These are phyloP conservation scores for Colletotrichum tropicicola DNA, from an alignment of 2,329 filamentous ascomycete genomes.

Conservation along the genomic window DNA sequence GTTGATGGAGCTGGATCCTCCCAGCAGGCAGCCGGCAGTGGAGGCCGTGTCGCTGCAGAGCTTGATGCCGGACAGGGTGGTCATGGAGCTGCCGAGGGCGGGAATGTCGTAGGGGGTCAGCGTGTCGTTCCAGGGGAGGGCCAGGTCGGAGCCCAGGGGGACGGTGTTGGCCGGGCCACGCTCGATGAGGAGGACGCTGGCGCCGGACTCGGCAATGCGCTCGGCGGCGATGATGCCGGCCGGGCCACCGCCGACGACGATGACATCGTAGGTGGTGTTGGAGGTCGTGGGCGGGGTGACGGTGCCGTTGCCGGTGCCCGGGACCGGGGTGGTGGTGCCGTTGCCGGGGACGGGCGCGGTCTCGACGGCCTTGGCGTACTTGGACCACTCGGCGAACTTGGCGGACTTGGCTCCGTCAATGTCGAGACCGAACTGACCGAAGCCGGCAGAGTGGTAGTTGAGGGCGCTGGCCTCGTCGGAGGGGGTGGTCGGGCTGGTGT, in stretches of 20 bases:
- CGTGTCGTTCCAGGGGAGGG: constrained; percentile 42
- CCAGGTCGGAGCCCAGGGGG: constrained; percentile 39
- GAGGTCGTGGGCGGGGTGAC: constrained; percentile 32
- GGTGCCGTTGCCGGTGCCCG: constrained; percentile 35
- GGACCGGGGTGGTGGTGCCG: constrained; percentile 25
- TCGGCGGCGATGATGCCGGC: constrained; percentile 46
- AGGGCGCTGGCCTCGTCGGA: constrained; percentile 43
- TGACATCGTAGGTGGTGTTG: constrained; percentile 49
- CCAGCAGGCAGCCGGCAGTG: constrained; percentile 46
- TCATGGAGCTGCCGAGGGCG: constrained; percentile 37
- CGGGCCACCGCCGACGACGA: constrained; percentile 47
- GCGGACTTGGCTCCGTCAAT: constrained; percentile 43
- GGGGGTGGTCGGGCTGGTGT: constrained; percentile 40
- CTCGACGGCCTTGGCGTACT: constrained; percentile 19
- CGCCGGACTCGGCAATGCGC: constrained; percentile 45
- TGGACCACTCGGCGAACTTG: constrained; percentile 31
- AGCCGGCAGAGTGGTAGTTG: constrained; percentile 49
- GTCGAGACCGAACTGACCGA: constrained; percentile 45
- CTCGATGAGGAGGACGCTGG: constrained; percentile 47
- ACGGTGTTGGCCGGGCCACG: constrained; percentile 45
- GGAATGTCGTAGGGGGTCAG: constrained; percentile 42
- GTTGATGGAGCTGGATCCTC: constrained; percentile 45
- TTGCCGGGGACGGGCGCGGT: constrained; percentile 11
- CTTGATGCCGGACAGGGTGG: constrained; percentile 30
- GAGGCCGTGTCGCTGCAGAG: constrained; percentile 46